phyloP scores from a whole-genome alignment of 2,329 filamentous ascomycete genomes.

The Leptographium lundbergii region DNA sequence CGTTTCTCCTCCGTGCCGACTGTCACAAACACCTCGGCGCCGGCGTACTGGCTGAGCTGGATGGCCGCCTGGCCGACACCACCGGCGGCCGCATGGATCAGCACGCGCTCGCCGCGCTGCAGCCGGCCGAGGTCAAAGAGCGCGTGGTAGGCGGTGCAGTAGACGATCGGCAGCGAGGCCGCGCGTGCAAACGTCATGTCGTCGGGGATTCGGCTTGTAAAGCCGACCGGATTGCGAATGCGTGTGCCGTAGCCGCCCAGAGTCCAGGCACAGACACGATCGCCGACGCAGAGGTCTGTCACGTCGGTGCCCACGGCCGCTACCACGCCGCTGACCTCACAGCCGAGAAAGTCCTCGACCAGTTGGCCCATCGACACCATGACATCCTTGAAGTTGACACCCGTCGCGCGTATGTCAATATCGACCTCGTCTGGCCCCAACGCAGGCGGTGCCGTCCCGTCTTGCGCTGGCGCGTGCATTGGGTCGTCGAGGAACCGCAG shows the following conservation, averaged over 20 bases:
- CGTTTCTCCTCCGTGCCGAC: slow-evolving; percentile 17
- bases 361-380: slow-evolving; percentile 16
- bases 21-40: slow-evolving; percentile 7
- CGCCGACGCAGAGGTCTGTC: slow-evolving; percentile 17
- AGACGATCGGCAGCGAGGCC: slow-evolving; percentile 27
- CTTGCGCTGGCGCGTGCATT: slow-evolving; percentile 8
- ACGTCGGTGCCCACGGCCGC: slow-evolving; percentile 10
- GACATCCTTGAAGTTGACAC: slow-evolving; percentile 18
- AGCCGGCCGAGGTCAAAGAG: slow-evolving; percentile 26
- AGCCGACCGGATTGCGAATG: background rate
- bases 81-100: slow-evolving; percentile 27
- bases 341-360: slow-evolving; percentile 10
- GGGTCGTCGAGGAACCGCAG: slow-evolving; percentile 15
- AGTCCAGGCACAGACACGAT: slow-evolving; percentile 15
- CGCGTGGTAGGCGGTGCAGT: slow-evolving; percentile 27
- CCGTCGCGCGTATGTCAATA: no score
- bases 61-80: slow-evolving; percentile 28
- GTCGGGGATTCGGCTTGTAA: background rate
- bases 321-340: slow-evolving; percentile 17
- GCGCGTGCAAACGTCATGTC: background rate
- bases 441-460: slow-evolving; percentile 15
- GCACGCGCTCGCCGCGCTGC: slow-evolving; percentile 22
- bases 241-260: background rate
- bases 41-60: slow-evolving; percentile 19
- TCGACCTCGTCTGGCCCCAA: no score